Conservation (phyloP, 768 basidiomycete genomes). For the Holtermannia corniformis region DNA sequence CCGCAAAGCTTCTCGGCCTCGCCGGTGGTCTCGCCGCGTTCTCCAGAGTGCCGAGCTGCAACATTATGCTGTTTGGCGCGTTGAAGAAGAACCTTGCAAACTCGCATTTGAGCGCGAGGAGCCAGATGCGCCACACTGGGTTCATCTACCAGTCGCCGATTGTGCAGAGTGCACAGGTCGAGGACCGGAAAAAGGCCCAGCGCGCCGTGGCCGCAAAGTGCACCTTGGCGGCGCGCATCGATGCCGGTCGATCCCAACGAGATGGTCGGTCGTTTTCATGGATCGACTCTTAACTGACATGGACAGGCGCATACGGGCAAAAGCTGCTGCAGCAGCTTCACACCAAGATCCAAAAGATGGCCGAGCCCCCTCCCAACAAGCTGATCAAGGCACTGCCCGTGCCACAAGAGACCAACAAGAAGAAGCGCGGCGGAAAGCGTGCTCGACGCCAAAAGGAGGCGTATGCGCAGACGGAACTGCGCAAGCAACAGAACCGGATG, state of each 20-base stretch:
- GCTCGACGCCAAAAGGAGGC: constrained; percentile 98
- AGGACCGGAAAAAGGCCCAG: constrained; percentile 85
- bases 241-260: constrained; percentile 70
- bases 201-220: constrained; percentile 88
- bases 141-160: constrained; percentile 93
- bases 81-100: constrained; percentile 76
- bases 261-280: too few species aligned
- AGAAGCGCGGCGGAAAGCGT: constrained; percentile 82
- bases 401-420: constrained; percentile 91
- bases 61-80: constrained; percentile 83
- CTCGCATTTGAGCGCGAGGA: constrained; percentile 70
- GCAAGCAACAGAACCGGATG: constrained; percentile 96
- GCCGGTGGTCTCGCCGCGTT: constrained; percentile 86
- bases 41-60: constrained; percentile 89
- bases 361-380: constrained; percentile 89
- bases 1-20: constrained; percentile 93
- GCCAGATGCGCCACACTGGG: constrained; percentile 85
- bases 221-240: constrained; percentile 83
- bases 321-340: constrained; percentile 78
- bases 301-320: constrained; percentile 64
- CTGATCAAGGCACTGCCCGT: constrained; percentile 86
- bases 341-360: constrained; percentile 78
- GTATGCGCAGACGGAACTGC: constrained; percentile 89
- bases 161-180: constrained; percentile 71
- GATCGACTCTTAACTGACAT: too few species aligned